Evolutionary conservation across 225 moss, liverwort and hornwort species (phyloP).

Genomic region (Sphagnum tenellum): DNA sequence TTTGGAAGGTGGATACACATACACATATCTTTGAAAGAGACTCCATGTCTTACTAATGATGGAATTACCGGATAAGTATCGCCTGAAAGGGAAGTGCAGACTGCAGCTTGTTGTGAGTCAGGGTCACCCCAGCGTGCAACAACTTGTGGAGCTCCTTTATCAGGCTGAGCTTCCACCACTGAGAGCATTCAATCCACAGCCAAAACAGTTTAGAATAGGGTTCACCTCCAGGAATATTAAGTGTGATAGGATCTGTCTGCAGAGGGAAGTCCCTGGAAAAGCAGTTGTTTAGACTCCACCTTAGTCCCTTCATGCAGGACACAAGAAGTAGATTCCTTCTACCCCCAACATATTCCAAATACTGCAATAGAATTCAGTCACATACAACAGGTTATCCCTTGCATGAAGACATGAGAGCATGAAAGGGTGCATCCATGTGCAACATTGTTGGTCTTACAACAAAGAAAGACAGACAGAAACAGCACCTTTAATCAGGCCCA

Average conservation of each 20-base stretch:
- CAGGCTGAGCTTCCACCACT: constrained; percentile 61
- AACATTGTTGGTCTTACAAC: too few relatives aligned
- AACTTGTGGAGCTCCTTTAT: constrained; percentile 58
- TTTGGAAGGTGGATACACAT: neutral
- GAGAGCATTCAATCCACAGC: constrained; percentile 4
- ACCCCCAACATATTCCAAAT: neutral
- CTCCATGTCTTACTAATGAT: too few relatives aligned
- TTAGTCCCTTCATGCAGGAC: neutral
- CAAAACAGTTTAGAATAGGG: neutral
- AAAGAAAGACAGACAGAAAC: neutral
- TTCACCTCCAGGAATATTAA: neutral
- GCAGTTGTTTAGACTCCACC: neutral
- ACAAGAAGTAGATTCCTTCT: neutral
- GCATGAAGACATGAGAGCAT: too few relatives aligned
- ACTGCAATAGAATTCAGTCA: too few relatives aligned
- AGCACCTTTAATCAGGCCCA: constrained; percentile 77
- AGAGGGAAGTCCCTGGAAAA: too few relatives aligned
- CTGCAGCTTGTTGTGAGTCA: constrained; percentile 26
- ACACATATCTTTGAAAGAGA: too few relatives aligned
- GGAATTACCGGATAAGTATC: constrained; percentile 30
- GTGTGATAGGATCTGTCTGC: too few relatives aligned
- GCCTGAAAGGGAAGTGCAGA: constrained; percentile 28
- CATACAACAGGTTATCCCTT: too few relatives aligned
- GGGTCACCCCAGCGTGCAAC: constrained; percentile 75
- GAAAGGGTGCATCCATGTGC: too few relatives aligned